Base-by-base conservation (phyloP, 2,329 filamentous ascomycete genomes). In the Bipolaris cookei region DNA sequence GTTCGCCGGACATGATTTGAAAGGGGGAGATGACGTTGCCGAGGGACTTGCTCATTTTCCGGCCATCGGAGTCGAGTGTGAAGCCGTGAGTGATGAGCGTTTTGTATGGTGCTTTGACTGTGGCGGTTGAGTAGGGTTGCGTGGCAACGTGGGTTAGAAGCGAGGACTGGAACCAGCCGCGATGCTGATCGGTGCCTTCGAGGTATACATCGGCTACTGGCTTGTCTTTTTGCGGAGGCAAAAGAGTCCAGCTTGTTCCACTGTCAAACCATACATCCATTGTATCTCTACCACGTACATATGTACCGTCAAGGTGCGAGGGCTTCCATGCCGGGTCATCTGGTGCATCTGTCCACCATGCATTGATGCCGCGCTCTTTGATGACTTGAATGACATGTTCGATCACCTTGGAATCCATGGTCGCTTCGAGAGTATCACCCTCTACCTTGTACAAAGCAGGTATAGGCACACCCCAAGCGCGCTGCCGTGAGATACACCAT, bases 201-300 rank as follows among this genome's bases (percentile, higher is more conserved):
- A 98, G 84, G 72, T 96, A 98, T 21, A 98, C 84, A 73, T 99
- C 92, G 0, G 92, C 92, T 21, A 81, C 60, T 74, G 88, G 63
- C 52, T 72, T 62, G 25, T 75, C 71, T 6, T 57, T 59, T 32
- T 58, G 67, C 30, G 65, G 72, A 7, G 66, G 70, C 23, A 76
- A 75, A 3, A 77, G 60, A 2, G 84, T 90, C 95, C 95, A 99
- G 70, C 92, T 97, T 47, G 90, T 97, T 5, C 95, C 95, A 64
- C 95, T 98, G 75, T 99, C 95, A 67, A 99, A 99, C 95, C 95
- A 99, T 8, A 99, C 95, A 75, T 99, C 95, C 95, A 99, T 99
- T 0, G 95, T 99, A 70, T 99, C 95, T 41, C 83, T 90, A 13
- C 94, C 94, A 61, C 95, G 89, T 45, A 84, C 81, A 71, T 89